Evolutionary conservation across 768 basidiomycete genomes (phyloP), one percentile per base, ranked within the genome.

Genomic region (Austroboletus festivus): DNA sequence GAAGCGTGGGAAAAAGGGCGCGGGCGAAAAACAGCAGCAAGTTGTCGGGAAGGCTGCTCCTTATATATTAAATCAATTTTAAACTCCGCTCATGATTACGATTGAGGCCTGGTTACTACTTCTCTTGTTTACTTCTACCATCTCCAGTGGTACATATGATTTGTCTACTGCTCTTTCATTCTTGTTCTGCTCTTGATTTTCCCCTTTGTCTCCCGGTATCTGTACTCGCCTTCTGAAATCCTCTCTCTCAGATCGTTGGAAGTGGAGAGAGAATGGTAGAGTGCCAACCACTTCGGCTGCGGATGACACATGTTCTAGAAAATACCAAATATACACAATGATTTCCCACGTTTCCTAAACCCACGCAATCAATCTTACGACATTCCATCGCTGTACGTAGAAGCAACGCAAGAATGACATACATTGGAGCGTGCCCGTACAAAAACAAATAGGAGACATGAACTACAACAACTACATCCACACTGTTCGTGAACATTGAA

Each of bases 81-180:
- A 63, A 62, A 60, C 66, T 64, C 66, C 65, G 66, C 57, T 49
- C 11, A 66, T 46, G 51, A 58, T 52, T 50, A 60, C 56, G 10
- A 48, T 53, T 42, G 44, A 22, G 53, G 53, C 50, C 12, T 39
- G 20, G 7, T 33, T 45, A 19, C 18, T 34, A 33, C 19, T 28
- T 39, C 55, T 57, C 52, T 38, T 53, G 52, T 52, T 52, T 66
- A 44, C 62, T 48, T 41, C 62, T 61, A 67, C 58, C 62, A 67
- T 51, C 44, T 34, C 20, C 0, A 13, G 12, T 8, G 42, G 28
- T 28, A 35, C 41, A 0, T 8, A 44, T 55, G 58, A 56, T 60
- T 52, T 52, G 63, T 31, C 7, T 21, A 18, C 10, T 33, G 23
- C 23, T 11, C 24, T 18, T 42, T 26, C 41, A 16, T 37, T 15